Conservation (phyloP, 495 filamentous ascomycete genomes). For the Penicillium bialowiezense region DNA sequence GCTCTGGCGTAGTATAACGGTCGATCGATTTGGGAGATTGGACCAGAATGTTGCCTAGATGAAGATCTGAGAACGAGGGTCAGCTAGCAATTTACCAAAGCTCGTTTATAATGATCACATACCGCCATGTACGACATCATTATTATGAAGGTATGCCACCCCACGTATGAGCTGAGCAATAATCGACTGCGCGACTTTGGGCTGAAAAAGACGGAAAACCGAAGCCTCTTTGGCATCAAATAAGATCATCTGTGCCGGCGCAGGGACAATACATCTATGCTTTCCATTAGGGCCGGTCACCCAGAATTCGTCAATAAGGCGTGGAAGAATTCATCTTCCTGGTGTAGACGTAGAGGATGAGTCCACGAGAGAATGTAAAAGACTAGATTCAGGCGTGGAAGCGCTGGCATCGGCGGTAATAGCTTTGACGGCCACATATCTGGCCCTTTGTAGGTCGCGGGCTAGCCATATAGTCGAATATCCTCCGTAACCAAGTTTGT, state of each 20-base stretch:
- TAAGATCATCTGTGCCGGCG: slow-evolving; percentile 21
- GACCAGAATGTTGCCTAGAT: slow-evolving; percentile 24
- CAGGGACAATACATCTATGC: slow-evolving; percentile 41
- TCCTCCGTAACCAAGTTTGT: too few species aligned
- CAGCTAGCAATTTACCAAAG: slow-evolving; percentile 3
- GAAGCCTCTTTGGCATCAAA: slow-evolving; percentile 23
- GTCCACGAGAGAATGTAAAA: slow-evolving; percentile 9
- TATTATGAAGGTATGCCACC: slow-evolving; percentile 27
- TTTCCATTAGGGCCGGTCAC: slow-evolving; percentile 37
- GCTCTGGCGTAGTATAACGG: slow-evolving; percentile 11
- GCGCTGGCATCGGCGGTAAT: slow-evolving; percentile 18
- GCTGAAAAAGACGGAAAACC: slow-evolving; percentile 18
- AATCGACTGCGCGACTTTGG: slow-evolving; percentile 24
- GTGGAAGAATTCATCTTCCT: slow-evolving; percentile 21
- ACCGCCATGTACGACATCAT: slow-evolving; percentile 32
- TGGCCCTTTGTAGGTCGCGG: slow-evolving; percentile 15
- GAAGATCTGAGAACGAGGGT: slow-evolving; percentile 15
- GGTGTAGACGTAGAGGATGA: slow-evolving; percentile 7
- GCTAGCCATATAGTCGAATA: too few species aligned
- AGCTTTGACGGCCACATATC: slow-evolving; percentile 20
- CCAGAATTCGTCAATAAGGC: slow-evolving; percentile 35
- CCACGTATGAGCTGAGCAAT: slow-evolving; percentile 28
- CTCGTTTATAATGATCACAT: slow-evolving; percentile 3
- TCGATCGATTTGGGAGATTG: slow-evolving; percentile 15
- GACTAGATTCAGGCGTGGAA: slow-evolving; percentile 5